phyloP scores from a whole-genome alignment of 768 basidiomycete species.

The Collybia nuda region DNA sequence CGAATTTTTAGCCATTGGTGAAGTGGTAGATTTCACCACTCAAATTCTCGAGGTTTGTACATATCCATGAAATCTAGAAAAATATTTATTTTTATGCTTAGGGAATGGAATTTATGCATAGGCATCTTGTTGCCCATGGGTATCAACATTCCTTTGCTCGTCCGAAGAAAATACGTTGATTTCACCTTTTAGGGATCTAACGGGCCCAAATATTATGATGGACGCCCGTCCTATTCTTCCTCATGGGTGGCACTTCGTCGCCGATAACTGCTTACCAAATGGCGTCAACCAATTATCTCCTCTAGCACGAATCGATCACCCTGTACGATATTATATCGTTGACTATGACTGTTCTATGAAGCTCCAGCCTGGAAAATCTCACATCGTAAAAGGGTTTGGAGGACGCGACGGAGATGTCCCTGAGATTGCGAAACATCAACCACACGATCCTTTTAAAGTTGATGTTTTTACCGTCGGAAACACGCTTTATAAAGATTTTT shows the following conservation, averaged over 20 bases:
- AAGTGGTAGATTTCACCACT: slow-evolving; percentile 31
- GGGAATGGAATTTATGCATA: slow-evolving; percentile 31
- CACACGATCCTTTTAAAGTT: slow-evolving; percentile 3
- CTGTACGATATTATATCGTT: slow-evolving; percentile 6
- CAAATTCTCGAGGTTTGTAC: slow-evolving; percentile 17
- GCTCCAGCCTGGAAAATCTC: not conserved
- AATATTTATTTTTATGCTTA: not conserved
- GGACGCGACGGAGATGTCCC: not conserved
- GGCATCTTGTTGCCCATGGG: slow-evolving; percentile 29
- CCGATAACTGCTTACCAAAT: not conserved
- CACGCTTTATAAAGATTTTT: not conserved
- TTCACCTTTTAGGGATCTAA: slow-evolving; percentile 3
- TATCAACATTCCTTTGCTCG: too few relatives aligned
- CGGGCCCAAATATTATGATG: slow-evolving; percentile 6
- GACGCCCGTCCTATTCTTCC: slow-evolving; percentile 4
- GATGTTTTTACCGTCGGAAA: slow-evolving; percentile 7
- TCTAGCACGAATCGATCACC: slow-evolving; percentile 3
- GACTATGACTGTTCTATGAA: not conserved
- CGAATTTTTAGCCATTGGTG: slow-evolving; percentile 25
- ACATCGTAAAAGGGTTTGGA: not conserved
- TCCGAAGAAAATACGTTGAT: too few relatives aligned
- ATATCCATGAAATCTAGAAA: too few relatives aligned
- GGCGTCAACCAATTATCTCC: not conserved
- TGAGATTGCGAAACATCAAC: not conserved
- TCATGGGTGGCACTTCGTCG: slow-evolving; percentile 4